Percentiles rank a stretch among this genome's conserved stretches.
Evolutionary conservation across 2,329 filamentous ascomycete genomes (phyloP).

Genomic region (Chaetoscypha palmicola): DNA sequence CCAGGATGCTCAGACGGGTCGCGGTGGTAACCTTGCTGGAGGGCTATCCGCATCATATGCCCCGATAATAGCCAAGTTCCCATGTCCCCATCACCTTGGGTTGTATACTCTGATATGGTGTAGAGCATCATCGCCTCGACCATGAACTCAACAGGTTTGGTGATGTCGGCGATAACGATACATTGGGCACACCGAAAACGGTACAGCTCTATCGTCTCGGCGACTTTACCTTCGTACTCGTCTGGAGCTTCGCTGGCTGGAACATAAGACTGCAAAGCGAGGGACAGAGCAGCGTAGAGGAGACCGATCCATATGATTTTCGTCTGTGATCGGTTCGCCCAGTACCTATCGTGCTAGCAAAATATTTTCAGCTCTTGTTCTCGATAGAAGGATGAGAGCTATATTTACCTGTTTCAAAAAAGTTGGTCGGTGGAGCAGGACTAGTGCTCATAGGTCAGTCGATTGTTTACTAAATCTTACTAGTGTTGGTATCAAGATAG

Average conservation of each 20-base stretch:
- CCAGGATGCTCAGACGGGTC: conserved; percentile 45
- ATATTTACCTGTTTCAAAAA: conserved; percentile 61
- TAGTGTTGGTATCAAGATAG: too few species aligned
- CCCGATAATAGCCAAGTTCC: conserved; percentile 47
- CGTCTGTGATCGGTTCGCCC: conserved; percentile 51
- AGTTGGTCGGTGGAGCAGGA: conserved; percentile 69
- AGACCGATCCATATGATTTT: conserved; percentile 45
- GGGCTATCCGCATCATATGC: conserved; percentile 45
- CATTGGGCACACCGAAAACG: conserved; percentile 46
- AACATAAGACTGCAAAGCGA: conserved; percentile 37
- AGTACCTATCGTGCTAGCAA: conserved; percentile 41
- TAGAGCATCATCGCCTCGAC: conserved; percentile 43
- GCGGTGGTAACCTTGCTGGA: conserved; percentile 54
- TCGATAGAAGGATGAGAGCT: neutral
- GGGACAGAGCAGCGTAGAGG: conserved; percentile 32
- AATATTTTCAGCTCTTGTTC: conserved; percentile 32
- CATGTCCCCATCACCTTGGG: conserved; percentile 45
- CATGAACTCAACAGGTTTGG: conserved; percentile 39
- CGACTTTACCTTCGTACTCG: conserved; percentile 38
- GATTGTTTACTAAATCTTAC: too few species aligned
- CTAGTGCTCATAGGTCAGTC: too few species aligned
- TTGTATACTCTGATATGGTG: conserved; percentile 36
- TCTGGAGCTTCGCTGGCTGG: conserved; percentile 40
- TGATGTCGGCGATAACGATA: conserved; percentile 42
- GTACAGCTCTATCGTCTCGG: conserved; percentile 41